Evolutionary conservation across 495 filamentous ascomycete species (phyloP), one percentile per base, ranked within the genome.

Genomic region (Penicillium manginii): DNA sequence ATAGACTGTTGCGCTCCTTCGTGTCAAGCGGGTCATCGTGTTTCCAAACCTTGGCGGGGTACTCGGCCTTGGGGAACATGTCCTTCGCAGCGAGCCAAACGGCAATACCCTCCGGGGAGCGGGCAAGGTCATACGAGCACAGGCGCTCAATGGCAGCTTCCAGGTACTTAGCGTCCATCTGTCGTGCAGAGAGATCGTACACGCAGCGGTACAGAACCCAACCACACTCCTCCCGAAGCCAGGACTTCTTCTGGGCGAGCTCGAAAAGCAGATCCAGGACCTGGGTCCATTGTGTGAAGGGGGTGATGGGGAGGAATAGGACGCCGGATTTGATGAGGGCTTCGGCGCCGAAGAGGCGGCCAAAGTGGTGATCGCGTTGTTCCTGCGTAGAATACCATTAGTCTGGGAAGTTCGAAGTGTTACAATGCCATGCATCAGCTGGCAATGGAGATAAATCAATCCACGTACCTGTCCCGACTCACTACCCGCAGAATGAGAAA

Each of bases 171-270:
- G 50, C 49, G 21, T 75, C 70, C 17, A 73, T 62, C n/a, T 76
- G 59, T 37, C 73, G 66, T 1, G 75, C 55, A 2, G 71, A 66
- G 23, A 83, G 64, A n/a, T 74, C 76, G 31, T 76, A 72, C 21
- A 85, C 54, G 54, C 72, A 74, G 29, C 80, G 72, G 54, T 79
- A 82, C 5, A 88, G 54, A 32, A 94, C 81, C 82, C 84, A 91
- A 12, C 90, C 91, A 63, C 91, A 94, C 67, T 93, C 89, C 68
- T 94, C 88, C 56, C 89, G 84, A 54, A 98, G 81, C 96, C 94
- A 97, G 9, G 88, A 83, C 73, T 96, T 94, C 57, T 81, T 79
- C 57, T 75, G 75, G 43, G 85, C 83, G 37, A 87, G 69, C 17
- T 79, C 79, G 58, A 78, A 81, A n/a, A 86, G 63, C n/a, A 80